Percentiles rank a stretch among this genome's conserved stretches.
phyloP scores from a whole-genome alignment of 2,329 filamentous ascomycete species.

The Monosporascus sp. region DNA sequence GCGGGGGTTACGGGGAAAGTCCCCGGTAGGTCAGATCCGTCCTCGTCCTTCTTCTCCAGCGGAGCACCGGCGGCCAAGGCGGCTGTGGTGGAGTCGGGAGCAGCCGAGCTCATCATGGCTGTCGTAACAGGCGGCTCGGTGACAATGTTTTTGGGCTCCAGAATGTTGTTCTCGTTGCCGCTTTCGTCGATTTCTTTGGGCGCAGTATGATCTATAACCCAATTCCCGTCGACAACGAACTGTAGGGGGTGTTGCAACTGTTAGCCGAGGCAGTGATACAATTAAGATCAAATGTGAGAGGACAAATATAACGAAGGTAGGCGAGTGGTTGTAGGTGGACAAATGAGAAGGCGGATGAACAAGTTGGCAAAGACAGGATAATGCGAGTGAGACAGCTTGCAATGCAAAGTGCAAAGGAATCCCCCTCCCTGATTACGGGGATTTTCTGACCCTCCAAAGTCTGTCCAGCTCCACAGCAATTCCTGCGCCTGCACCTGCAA shows the following conservation, averaged over 20 bases:
- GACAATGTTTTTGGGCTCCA: slow-evolving; percentile 66
- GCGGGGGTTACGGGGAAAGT: slow-evolving; percentile 68
- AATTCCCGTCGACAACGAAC: slow-evolving; percentile 93
- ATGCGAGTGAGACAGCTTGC: no score
- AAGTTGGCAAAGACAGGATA: background rate
- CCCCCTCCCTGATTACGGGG: no score
- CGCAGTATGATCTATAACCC: slow-evolving; percentile 76
- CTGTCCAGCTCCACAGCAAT: background rate
- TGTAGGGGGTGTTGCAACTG: slow-evolving; percentile 33
- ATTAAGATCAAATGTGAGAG: background rate
- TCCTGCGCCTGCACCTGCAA: background rate
- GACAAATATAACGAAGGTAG: background rate
- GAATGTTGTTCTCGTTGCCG: slow-evolving; percentile 90
- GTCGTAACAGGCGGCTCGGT: slow-evolving; percentile 40
- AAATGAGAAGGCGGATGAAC: background rate
- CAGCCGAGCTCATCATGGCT: slow-evolving; percentile 59
- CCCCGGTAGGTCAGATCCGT: slow-evolving; percentile 52
- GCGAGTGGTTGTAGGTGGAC: background rate
- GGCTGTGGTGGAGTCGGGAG: slow-evolving; percentile 66
- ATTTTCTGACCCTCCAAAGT: no score
- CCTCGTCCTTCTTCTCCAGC: slow-evolving; percentile 42
- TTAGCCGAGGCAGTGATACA: slow-evolving; percentile 11
- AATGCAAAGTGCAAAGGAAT: no score
- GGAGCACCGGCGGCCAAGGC: slow-evolving; percentile 61
- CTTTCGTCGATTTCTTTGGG: slow-evolving; percentile 77